Evolutionary conservation across 441 rosid genomes (phyloP).

Genomic region (Jatropha podagrica): DNA sequence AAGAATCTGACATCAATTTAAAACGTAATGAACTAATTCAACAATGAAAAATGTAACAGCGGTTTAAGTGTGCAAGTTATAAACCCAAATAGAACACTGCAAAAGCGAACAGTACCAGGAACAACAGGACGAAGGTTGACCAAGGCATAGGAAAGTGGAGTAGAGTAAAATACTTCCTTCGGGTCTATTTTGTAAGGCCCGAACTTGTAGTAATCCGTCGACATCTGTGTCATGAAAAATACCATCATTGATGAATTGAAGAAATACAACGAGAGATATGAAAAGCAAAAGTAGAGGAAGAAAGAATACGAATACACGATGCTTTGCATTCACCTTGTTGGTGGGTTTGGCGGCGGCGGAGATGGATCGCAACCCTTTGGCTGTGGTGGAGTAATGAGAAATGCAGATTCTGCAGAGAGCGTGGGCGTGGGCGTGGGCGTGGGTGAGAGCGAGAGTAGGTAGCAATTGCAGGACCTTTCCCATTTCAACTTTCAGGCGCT

Average conservation of each 20-base stretch:
- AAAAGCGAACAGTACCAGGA: constrained; percentile 37
- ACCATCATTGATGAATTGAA: neutral
- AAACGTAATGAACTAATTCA: neutral
- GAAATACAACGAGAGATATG: neutral
- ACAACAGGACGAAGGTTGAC: constrained; percentile 70
- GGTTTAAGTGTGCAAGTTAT: neutral
- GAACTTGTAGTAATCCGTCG: constrained; percentile 37
- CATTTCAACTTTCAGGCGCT: neutral
- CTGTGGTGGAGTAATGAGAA: neutral
- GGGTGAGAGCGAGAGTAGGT: neutral
- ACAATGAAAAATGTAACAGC: neutral
- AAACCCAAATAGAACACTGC: neutral
- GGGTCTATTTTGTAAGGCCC: constrained; percentile 61
- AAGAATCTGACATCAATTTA: neutral
- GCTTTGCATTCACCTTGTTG: neutral
- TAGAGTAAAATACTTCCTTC: constrained; percentile 61
- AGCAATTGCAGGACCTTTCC: neutral
- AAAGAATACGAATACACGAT: neutral
- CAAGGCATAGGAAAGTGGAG: constrained; percentile 56
- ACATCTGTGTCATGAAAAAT: constrained; percentile 31
- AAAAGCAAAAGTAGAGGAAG: neutral
- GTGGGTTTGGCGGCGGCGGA: neutral
- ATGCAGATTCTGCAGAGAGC: neutral
- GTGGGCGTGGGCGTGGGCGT: neutral
- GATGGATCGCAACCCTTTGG: neutral